phyloP scores from a whole-genome alignment of 345 rosid genomes.

The Rhodomyrtus tomentosa region DNA sequence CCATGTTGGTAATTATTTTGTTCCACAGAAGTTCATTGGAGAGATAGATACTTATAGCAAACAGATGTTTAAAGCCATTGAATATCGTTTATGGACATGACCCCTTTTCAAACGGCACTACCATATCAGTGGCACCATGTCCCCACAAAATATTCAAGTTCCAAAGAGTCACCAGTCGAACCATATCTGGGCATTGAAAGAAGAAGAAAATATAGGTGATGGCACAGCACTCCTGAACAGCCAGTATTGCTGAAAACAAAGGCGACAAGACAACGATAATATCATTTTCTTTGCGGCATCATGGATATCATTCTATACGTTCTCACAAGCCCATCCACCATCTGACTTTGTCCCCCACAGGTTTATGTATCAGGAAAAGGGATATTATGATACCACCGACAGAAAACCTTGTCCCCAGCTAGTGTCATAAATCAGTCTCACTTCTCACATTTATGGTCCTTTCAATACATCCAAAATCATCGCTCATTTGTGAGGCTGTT shows the following conservation, averaged over 20 bases:
- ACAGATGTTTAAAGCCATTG: background rate
- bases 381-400: background rate
- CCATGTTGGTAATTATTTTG: background rate
- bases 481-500: background rate
- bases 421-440: background rate
- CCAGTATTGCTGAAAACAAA: background rate
- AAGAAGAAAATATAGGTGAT: background rate
- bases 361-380: background rate
- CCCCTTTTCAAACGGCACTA: background rate
- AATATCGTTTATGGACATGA: background rate
- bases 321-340: background rate
- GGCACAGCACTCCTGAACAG: background rate
- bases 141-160: background rate
- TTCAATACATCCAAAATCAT: background rate
- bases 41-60: background rate
- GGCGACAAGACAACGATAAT: background rate
- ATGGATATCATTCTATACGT: background rate
- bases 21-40: background rate
- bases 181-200: background rate
- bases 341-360: background rate
- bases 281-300: background rate
- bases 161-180: background rate
- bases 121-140: background rate
- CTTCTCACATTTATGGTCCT: background rate
- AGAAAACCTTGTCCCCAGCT: background rate